Evolutionary conservation across 225 moss, liverwort and hornwort species (phyloP).

Genomic region (Polytrichum formosum): DNA sequence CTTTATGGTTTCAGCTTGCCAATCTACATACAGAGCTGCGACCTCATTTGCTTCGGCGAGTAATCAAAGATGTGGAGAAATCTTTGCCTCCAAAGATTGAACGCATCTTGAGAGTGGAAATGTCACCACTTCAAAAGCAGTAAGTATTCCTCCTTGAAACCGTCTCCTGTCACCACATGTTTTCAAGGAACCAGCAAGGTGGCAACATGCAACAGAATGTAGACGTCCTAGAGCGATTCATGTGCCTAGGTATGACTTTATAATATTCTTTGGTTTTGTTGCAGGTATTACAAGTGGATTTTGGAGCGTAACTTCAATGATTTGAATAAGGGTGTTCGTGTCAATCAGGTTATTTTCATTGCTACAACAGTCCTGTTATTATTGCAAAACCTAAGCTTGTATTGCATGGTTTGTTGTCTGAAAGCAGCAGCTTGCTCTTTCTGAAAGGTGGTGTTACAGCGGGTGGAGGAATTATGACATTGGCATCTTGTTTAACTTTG

Average conservation of each 20-base stretch:
- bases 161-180: too few species aligned
- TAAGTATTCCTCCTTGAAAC: conserved; percentile 19
- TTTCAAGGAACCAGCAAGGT: too few species aligned
- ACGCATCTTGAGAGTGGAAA: conserved; percentile 96
- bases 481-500: too few species aligned
- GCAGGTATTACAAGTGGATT: conserved; percentile 99
- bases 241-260: too few species aligned
- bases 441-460: too few species aligned
- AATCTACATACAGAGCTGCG: conserved; percentile 94
- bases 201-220: too few species aligned
- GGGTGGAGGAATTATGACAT: too few species aligned
- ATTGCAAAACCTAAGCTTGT: too few species aligned
- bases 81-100: conserved; percentile 99
- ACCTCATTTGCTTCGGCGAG: conserved; percentile 90
- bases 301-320: conserved; percentile 96
- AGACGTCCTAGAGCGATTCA: too few species aligned
- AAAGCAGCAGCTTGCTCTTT: too few species aligned
- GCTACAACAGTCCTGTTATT: neutral
- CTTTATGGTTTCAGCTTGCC: conserved; percentile 52
- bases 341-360: conserved; percentile 71
- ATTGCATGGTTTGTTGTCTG: too few species aligned
- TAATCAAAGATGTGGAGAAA: conserved; percentile 97
- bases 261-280: neutral
- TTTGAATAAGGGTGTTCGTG: conserved; percentile 97
- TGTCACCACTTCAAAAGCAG: conserved; percentile 98